phyloP scores from a whole-genome alignment of 192 early-diverging fungal species.

The Coemansia sp. region DNA sequence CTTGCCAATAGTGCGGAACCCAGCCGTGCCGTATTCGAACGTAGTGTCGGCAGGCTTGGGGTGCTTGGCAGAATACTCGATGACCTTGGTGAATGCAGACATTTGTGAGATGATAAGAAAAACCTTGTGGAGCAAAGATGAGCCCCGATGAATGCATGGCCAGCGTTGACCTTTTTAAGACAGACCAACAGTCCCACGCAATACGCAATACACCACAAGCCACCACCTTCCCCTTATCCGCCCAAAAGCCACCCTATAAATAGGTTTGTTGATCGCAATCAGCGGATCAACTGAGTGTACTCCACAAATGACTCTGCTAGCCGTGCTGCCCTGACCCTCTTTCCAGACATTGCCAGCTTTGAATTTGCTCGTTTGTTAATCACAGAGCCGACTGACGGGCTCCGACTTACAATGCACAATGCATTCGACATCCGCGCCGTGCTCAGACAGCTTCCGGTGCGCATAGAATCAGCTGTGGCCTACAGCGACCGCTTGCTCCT shows the following conservation, averaged over 20 bases:
- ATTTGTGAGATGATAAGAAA: constrained; percentile 5
- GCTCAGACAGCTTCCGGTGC: constrained; percentile 66
- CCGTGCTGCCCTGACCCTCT: too few relatives aligned
- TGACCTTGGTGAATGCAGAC: constrained; percentile 31
- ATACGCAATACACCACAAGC: not conserved
- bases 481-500: constrained; percentile 70
- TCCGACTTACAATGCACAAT: constrained; percentile 62
- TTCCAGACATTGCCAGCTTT: not conserved
- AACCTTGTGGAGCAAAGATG: not conserved
- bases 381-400: too few relatives aligned
- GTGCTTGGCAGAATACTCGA: constrained; percentile 61
- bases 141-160: not conserved
- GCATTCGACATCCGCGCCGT: constrained; percentile 74
- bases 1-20: constrained; percentile 90
- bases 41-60: constrained; percentile 62
- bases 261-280: not conserved
- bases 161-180: not conserved
- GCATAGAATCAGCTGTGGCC: constrained; percentile 70
- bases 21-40: constrained; percentile 94
- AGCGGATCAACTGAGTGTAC: not conserved
- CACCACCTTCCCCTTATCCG: not conserved
- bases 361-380: not conserved
- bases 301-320: not conserved
- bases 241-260: not conserved
- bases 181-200: constrained; percentile 1